Evolutionary conservation across 75 land plant genomes (phyloP).

Genomic region (Cupressus sempervirens): DNA sequence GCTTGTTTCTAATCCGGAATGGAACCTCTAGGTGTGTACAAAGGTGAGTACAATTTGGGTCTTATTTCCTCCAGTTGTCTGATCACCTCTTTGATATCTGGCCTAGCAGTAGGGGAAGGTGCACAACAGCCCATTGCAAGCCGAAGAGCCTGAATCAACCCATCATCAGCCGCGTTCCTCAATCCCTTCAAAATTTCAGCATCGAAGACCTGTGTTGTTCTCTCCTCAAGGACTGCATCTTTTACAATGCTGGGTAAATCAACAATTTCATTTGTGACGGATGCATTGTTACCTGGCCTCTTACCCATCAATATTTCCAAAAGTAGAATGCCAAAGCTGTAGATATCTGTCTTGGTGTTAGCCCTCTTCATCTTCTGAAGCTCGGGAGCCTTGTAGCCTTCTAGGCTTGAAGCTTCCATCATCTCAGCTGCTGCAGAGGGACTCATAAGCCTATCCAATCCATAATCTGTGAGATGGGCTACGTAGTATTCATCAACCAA

Average conservation of each 20-base stretch:
- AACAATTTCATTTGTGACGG: constrained; percentile 27
- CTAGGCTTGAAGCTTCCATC: constrained; percentile 49
- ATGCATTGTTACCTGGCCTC: constrained; percentile 56
- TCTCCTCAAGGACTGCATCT: constrained; percentile 78
- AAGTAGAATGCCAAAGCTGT: constrained; percentile 73
- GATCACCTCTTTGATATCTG: constrained; percentile 80
- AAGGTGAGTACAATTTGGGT: constrained; percentile 68
- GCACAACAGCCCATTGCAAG: constrained; percentile 96
- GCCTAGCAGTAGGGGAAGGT: constrained; percentile 64
- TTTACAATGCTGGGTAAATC: constrained; percentile 78
- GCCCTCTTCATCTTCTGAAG: constrained; percentile 72
- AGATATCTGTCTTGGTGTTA: constrained; percentile 71
- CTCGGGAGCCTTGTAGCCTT: constrained; percentile 88
- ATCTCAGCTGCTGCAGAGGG: constrained; percentile 66
- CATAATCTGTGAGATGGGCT: constrained; percentile 57
- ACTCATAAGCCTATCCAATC: constrained; percentile 67
- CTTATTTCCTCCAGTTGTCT: constrained; percentile 84
- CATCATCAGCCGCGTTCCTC: constrained; percentile 73
- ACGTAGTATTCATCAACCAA: constrained; percentile 70
- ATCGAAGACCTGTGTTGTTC: constrained; percentile 76
- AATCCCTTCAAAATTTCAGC: constrained; percentile 60
- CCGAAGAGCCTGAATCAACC: constrained; percentile 77
- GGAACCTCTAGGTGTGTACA: constrained; percentile 54
- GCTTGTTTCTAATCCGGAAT: not conserved
- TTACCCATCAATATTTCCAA: constrained; percentile 72